A percentile compares a stretch with the other conserved stretches of the same genome.
These are phyloP conservation scores for Silybum marianum DNA, from an alignment of 129 eudicot species.

Conservation along the genomic window DNA sequence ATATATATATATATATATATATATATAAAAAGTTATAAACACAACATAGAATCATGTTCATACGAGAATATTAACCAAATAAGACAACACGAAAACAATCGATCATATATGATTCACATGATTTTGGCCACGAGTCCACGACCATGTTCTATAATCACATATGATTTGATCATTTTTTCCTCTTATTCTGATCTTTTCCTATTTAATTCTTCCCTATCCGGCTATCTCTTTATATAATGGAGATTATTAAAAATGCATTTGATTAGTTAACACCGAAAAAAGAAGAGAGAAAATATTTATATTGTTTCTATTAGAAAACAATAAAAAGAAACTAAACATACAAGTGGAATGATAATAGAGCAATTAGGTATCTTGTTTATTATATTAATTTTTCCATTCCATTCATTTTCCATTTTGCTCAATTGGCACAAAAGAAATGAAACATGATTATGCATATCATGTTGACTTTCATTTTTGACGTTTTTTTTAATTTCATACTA, in stretches of 20 bases:
- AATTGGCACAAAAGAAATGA: slow-evolving; percentile 1
- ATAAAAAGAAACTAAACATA: background rate
- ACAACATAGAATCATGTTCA: no score
- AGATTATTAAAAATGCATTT: background rate
- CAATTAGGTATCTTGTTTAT: background rate
- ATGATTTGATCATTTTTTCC: no score
- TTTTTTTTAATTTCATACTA: background rate
- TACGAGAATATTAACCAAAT: no score
- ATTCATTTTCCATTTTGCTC: background rate
- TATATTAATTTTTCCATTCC: background rate
- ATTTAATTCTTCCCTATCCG: background rate
- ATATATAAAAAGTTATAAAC: no score
- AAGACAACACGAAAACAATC: no score
- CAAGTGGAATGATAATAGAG: slow-evolving; percentile 1
- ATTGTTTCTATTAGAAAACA: background rate
- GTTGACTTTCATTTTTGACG: background rate
- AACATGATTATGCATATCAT: background rate
- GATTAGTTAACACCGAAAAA: background rate
- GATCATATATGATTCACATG: no score
- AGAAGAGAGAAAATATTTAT: background rate
- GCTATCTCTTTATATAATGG: background rate
- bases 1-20: no score
- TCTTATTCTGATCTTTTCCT: no score
- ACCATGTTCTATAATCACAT: no score
- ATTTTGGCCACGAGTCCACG: no score